Evolutionary conservation across 2,329 filamentous ascomycete genomes (phyloP).

Genomic region (Cytospora schulzeri): DNA sequence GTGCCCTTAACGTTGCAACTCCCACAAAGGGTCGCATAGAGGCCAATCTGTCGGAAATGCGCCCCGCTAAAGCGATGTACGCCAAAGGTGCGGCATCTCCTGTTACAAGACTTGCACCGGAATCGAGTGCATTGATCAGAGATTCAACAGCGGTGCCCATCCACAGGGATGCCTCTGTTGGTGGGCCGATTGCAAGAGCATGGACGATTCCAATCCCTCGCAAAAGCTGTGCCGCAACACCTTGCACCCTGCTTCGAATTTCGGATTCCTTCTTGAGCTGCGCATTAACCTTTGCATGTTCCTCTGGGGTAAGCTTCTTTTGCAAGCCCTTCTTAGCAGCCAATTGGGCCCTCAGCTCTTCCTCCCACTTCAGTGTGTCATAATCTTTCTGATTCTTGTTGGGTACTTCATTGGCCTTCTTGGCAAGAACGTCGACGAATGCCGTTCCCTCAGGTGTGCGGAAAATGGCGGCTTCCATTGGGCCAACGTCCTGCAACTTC

Average conservation of each 20-base stretch:
- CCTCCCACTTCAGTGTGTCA: slow-evolving; percentile 95
- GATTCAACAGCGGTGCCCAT: slow-evolving; percentile 78
- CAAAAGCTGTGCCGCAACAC: slow-evolving; percentile 69
- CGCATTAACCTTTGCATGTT: slow-evolving; percentile 85
- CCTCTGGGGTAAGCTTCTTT: slow-evolving; percentile 88
- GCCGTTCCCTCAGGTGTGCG: slow-evolving; percentile 84
- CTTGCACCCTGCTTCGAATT: slow-evolving; percentile 73
- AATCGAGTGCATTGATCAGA: slow-evolving; percentile 73
- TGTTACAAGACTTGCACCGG: slow-evolving; percentile 78
- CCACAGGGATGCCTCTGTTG: slow-evolving; percentile 87
- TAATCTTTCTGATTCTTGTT: slow-evolving; percentile 95
- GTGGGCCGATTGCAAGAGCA: slow-evolving; percentile 80
- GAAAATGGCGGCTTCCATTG: slow-evolving; percentile 90
- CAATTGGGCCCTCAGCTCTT: slow-evolving; percentile 82
- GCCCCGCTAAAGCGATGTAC: slow-evolving; percentile 78
- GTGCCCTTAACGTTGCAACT: slow-evolving; percentile 79
- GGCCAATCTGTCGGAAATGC: slow-evolving; percentile 74
- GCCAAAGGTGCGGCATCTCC: slow-evolving; percentile 77
- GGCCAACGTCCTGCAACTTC: slow-evolving; percentile 73
- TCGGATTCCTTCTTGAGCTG: slow-evolving; percentile 84
- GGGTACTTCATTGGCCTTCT: slow-evolving; percentile 70
- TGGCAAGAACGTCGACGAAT: slow-evolving; percentile 88
- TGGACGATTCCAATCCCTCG: slow-evolving; percentile 86
- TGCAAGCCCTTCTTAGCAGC: slow-evolving; percentile 91
- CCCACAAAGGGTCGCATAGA: slow-evolving; percentile 80